phyloP scores from a whole-genome alignment of 441 rosid species.

The Capsella rubella region DNA sequence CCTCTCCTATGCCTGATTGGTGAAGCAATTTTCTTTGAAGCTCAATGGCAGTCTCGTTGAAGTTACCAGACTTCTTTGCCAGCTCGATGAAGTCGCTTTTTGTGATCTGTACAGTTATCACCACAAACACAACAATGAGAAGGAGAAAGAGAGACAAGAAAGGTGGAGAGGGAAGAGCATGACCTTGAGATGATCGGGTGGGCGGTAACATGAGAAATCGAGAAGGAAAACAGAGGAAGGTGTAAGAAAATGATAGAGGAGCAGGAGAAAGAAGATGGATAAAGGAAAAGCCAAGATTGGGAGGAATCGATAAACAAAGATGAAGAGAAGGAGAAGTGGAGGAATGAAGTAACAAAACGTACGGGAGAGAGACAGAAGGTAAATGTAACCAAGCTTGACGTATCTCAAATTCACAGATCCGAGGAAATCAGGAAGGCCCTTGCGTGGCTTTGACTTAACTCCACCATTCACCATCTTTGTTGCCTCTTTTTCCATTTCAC shows the following conservation, averaged over 20 bases:
- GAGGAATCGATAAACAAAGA: conserved; percentile 47
- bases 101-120: conserved; percentile 51
- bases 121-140: conserved; percentile 29
- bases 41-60: conserved; percentile 55
- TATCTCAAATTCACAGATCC: conserved; percentile 62
- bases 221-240: conserved; percentile 59
- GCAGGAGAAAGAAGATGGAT: conserved; percentile 45
- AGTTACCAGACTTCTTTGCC: conserved; percentile 64
- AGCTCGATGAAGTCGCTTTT: conserved; percentile 58
- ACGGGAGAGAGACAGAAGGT: conserved; percentile 52
- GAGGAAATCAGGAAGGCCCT: conserved; percentile 56
- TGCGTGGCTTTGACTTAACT: conserved; percentile 52
- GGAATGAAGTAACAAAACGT: conserved; percentile 43
- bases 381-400: conserved; percentile 64
- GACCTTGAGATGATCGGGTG: conserved; percentile 75
- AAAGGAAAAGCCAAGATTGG: conserved; percentile 46
- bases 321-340: conserved; percentile 48
- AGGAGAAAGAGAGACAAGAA: background rate
- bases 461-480: conserved; percentile 62
- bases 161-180: conserved; percentile 10
- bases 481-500: conserved; percentile 51
- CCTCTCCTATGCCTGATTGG: conserved; percentile 74
- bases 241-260: conserved; percentile 49
- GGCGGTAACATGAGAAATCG: conserved; percentile 71
- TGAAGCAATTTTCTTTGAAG: conserved; percentile 55